phyloP scores from a whole-genome alignment of 306 rosid genomes.

The Gleditsia sinensis region DNA sequence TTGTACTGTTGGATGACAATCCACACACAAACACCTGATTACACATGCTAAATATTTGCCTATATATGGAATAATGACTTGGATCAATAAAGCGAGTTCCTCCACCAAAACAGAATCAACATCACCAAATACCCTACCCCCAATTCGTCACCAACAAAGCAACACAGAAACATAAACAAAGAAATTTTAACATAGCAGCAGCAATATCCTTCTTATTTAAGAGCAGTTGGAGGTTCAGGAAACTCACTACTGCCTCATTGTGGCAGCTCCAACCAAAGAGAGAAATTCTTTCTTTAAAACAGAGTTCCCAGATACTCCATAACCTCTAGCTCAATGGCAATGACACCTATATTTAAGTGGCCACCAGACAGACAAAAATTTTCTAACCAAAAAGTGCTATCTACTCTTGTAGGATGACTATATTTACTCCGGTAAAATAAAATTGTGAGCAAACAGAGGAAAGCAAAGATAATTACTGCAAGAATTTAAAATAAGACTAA shows the following conservation, averaged over 20 bases:
- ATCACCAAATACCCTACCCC: slow-evolving; percentile 6
- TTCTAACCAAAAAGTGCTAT: background rate
- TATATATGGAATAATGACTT: background rate
- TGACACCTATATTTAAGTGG: slow-evolving; percentile 7
- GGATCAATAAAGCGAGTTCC: background rate
- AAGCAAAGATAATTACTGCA: slow-evolving; percentile 9
- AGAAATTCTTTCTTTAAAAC: background rate
- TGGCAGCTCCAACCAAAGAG: slow-evolving; percentile 5
- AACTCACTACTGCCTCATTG: slow-evolving; percentile 2
- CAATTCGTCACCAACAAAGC: slow-evolving; percentile 24
- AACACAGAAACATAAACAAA: background rate
- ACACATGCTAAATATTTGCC: background rate
- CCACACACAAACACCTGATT: background rate
- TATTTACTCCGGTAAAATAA: background rate
- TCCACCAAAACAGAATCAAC: slow-evolving; percentile 27
- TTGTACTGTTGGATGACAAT: background rate
- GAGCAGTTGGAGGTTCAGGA: background rate
- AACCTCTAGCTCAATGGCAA: slow-evolving; percentile 18
- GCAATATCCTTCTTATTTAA: slow-evolving; percentile 9
- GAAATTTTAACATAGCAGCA: slow-evolving; percentile 1
- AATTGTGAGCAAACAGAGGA: background rate
- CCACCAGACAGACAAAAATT: background rate
- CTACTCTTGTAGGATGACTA: background rate
- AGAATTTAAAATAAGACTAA: background rate
- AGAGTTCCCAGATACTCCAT: background rate